Conservation (phyloP, 306 rosid species). For the Castanospermum australe region DNA sequence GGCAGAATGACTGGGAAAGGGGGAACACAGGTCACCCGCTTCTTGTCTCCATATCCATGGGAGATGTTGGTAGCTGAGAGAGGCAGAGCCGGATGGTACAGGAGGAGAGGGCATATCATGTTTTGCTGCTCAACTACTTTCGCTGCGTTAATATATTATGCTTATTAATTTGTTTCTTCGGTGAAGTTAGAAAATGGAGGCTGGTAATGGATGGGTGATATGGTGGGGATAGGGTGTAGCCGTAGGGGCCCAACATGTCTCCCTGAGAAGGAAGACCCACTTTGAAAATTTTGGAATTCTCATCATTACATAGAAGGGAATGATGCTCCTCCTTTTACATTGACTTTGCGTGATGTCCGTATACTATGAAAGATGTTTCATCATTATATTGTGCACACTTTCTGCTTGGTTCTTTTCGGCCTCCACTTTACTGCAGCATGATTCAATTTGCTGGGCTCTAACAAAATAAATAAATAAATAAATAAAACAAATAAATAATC, state of each 20-base stretch:
- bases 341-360: constrained; percentile 47
- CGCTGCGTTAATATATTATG: background rate
- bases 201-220: background rate
- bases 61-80: constrained; percentile 30
- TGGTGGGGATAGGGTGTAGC: constrained; percentile 14
- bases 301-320: constrained; percentile 50
- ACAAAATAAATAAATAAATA: background rate
- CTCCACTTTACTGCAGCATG: background rate
- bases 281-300: constrained; percentile 37
- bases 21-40: constrained; percentile 45
- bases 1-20: constrained; percentile 27
- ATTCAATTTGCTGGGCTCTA: background rate
- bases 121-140: constrained; percentile 11
- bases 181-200: constrained; percentile 15
- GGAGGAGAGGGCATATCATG: constrained; percentile 14
- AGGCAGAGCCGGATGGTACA: background rate
- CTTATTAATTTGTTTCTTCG: background rate
- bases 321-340: constrained; percentile 52
- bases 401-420: constrained; percentile 18
- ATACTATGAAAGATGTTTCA: constrained; percentile 26
- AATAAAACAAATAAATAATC: no score
- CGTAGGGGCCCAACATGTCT: constrained; percentile 35
- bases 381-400: constrained; percentile 28
- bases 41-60: constrained; percentile 34
- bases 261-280: constrained; percentile 15